These are phyloP conservation scores for Microsporum canis DNA, from an alignment of 2,329 filamentous ascomycete species.

Conservation along the genomic window DNA sequence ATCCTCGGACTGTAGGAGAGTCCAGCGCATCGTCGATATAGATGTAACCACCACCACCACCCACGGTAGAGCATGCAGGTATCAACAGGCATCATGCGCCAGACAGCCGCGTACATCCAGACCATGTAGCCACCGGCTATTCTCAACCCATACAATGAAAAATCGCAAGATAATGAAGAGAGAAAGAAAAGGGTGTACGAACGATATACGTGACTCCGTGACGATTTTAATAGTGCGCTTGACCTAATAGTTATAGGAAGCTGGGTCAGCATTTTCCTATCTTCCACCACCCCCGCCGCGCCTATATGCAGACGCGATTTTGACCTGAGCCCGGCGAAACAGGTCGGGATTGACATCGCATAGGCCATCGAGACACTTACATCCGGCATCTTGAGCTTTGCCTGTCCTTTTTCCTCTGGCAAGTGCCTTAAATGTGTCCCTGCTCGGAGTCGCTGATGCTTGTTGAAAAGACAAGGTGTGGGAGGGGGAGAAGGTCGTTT, in stretches of 20 bases:
- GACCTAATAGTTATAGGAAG: slow-evolving; percentile 37
- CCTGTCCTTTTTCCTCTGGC: neutral
- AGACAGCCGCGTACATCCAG: neutral
- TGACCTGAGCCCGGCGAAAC: neutral
- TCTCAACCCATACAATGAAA: neutral
- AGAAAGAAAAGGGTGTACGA: slow-evolving; percentile 32
- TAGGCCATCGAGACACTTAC: slow-evolving; percentile 21
- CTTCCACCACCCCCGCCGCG: neutral
- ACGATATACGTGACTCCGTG: slow-evolving; percentile 84
- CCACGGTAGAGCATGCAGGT: neutral
- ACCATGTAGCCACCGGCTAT: neutral
- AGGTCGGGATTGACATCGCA: neutral
- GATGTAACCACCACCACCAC: neutral
- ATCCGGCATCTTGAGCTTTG: slow-evolving; percentile 33
- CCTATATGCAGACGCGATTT: neutral
- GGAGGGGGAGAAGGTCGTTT: neutral
- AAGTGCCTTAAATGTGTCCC: neutral
- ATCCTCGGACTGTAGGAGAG: neutral
- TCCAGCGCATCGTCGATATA: neutral
- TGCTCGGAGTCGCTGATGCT: neutral
- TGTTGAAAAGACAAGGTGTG: neutral
- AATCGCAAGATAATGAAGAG: neutral
- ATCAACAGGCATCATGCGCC: neutral
- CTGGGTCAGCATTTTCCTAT: slow-evolving; percentile 2
- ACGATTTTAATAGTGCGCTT: slow-evolving; percentile 87